These are phyloP conservation scores for Ophiostoma populinum DNA, from an alignment of 2,329 filamentous ascomycete species.

Conservation along the genomic window DNA sequence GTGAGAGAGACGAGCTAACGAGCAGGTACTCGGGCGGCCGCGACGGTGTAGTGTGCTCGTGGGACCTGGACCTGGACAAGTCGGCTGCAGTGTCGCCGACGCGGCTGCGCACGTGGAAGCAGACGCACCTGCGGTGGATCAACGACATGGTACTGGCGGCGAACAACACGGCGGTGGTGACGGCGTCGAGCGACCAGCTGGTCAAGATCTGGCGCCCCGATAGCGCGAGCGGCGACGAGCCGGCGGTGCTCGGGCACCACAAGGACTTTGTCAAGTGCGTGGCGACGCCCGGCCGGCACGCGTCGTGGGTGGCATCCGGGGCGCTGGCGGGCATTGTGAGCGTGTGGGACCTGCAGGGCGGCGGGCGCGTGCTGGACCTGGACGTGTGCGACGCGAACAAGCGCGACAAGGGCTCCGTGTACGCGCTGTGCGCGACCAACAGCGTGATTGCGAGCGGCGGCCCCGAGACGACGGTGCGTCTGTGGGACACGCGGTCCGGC, in stretches of 20 bases:
- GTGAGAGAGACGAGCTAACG: not conserved
- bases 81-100: too few species aligned
- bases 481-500: conserved; percentile 71
- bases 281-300: conserved; percentile 47
- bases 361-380: conserved; percentile 73
- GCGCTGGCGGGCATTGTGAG: conserved; percentile 84
- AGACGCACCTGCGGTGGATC: conserved; percentile 88
- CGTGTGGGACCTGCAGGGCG: conserved; percentile 83
- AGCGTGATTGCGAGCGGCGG: conserved; percentile 81
- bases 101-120: conserved; percentile 40
- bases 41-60: conserved; percentile 90
- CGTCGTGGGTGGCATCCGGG: conserved; percentile 80
- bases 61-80: conserved; percentile 68
- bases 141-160: conserved; percentile 78
- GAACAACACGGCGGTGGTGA: conserved; percentile 63
- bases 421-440: conserved; percentile 66
- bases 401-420: conserved; percentile 83
- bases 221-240: conserved; percentile 45
- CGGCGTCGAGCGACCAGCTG: conserved; percentile 82
- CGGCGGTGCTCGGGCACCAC: conserved; percentile 76
- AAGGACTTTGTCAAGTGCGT: conserved; percentile 94
- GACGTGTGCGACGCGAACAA: conserved; percentile 70
- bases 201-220: conserved; percentile 84
- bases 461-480: conserved; percentile 77
- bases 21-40: conserved; percentile 82